These are phyloP conservation scores for Oryza officinalis DNA, from an alignment of 176 grass and related monocot genomes.

Conservation along the genomic window DNA sequence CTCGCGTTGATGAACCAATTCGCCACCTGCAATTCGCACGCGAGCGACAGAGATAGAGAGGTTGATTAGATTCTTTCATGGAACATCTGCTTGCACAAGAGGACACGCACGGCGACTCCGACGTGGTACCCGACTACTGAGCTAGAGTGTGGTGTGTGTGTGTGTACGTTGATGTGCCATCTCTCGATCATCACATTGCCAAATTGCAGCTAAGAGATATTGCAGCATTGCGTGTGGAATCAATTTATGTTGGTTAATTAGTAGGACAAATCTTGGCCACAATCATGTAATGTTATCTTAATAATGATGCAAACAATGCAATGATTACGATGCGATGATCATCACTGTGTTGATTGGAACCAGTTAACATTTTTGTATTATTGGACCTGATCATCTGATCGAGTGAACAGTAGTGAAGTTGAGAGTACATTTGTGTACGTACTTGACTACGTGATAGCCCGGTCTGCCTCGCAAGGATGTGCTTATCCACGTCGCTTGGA, in stretches of 20 bases:
- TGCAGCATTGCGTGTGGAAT: constrained; percentile 36
- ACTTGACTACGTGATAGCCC: constrained; percentile 78
- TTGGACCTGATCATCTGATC: background rate
- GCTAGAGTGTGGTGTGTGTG: background rate
- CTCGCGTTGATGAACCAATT: constrained; percentile 73
- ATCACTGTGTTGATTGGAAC: constrained; percentile 17
- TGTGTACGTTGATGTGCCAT: constrained; percentile 3
- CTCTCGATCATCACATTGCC: background rate
- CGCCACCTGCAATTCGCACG: constrained; percentile 44
- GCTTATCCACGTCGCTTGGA: constrained; percentile 81
- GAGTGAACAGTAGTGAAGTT: background rate
- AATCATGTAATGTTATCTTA: background rate
- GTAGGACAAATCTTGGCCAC: constrained; percentile 20
- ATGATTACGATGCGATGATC: constrained; percentile 35
- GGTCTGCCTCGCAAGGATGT: constrained; percentile 74
- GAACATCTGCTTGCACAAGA: constrained; percentile 4
- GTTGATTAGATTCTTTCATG: constrained; percentile 3
- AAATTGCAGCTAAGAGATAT: background rate
- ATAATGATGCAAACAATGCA: constrained; percentile 23
- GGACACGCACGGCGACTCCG: constrained; percentile 37
- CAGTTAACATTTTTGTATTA: constrained; percentile 29
- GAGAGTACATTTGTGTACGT: background rate
- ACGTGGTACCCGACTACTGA: constrained; percentile 37
- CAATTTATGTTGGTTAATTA: constrained; percentile 24
- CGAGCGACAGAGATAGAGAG: background rate